Evolutionary conservation across 2,329 filamentous ascomycete species (phyloP), one percentile per base, ranked within the genome.

Genomic region (Lachnellula occidentalis): DNA sequence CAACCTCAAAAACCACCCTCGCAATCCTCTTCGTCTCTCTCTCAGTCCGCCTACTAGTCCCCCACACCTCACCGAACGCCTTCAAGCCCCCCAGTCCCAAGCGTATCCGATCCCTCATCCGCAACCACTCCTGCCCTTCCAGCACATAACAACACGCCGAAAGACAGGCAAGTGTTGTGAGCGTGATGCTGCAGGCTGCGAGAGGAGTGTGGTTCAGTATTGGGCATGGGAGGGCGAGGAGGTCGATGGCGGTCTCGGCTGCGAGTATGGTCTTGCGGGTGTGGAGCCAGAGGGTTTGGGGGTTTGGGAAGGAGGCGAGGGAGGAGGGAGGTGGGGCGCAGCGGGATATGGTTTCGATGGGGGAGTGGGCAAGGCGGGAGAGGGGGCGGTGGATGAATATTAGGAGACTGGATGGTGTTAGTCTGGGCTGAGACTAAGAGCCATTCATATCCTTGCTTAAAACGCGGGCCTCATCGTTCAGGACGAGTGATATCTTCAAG

Each of bases 41-140:
- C 58, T 82, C 73, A 9, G 81, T 79, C 14, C 77, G 74, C 36
- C 72, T 70, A 5, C 80, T 79, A 42, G 83, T 78, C 1, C 76
- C 73, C 82, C 81, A 86, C 1, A 78, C 78, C 21, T 74, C 74
- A 12, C 74, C 76, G 19, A 85, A 70, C 0, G 75, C 72, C 56
- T 82, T 81, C 54, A 86, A 72, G 0, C 78, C 78, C 11, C 82
- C 82, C 5, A 83, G 78, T 39, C 81, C 81, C 9, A 85, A 72
- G 2, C 78, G 73, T 19, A 86, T 80, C 36, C 72, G 76, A 64
- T 80, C 81, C 66, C 75, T 77, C 58, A 67, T 72, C 55, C 70
- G 72, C n/a, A 54, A 57, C 66, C 71, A 73, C 55, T 72, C 71
- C 54, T 63, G 75, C 63, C 58, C 57, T 21, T 71, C 69, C 57